A percentile compares a stretch with the other conserved stretches of the same genome.
phyloP scores from a whole-genome alignment of 371 early-diverging fungal species.

The Actinomucor elegans region DNA sequence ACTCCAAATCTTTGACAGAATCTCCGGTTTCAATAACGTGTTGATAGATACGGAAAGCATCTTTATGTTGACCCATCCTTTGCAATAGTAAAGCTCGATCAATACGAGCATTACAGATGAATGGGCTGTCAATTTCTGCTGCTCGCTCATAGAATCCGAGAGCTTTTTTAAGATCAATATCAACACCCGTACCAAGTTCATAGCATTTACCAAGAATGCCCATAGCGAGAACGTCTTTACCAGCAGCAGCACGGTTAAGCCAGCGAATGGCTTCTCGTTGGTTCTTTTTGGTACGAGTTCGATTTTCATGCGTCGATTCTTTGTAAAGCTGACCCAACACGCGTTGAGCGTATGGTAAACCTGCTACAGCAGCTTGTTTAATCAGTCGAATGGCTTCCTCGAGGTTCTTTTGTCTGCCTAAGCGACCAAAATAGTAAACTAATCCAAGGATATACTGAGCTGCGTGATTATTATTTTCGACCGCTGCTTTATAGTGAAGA shows the following conservation, averaged over 20 bases:
- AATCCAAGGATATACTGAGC: slow-evolving; percentile 48
- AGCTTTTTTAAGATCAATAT: slow-evolving; percentile 46
- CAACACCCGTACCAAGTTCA: slow-evolving; percentile 71
- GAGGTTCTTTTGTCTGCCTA: slow-evolving; percentile 30
- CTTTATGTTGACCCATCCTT: slow-evolving; percentile 32
- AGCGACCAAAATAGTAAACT: slow-evolving; percentile 35
- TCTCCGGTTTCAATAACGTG: background rate
- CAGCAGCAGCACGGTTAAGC: slow-evolving; percentile 65
- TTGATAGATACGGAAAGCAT: slow-evolving; percentile 26
- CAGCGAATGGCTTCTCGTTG: slow-evolving; percentile 59
- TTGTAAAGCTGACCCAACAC: slow-evolving; percentile 47
- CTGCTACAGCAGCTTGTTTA: slow-evolving; percentile 34
- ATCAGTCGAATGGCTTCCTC: slow-evolving; percentile 39
- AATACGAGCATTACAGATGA: slow-evolving; percentile 44
- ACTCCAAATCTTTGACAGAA: slow-evolving; percentile 6
- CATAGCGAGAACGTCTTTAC: slow-evolving; percentile 66
- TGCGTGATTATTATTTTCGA: slow-evolving; percentile 27
- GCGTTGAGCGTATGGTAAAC: slow-evolving; percentile 44
- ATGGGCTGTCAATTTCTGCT: slow-evolving; percentile 48
- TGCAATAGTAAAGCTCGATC: slow-evolving; percentile 38
- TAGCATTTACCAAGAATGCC: slow-evolving; percentile 75
- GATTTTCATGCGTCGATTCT: slow-evolving; percentile 23
- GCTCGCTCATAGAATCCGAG: slow-evolving; percentile 70
- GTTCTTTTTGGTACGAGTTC: slow-evolving; percentile 18
- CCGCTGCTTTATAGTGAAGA: slow-evolving; percentile 41